phyloP scores from a whole-genome alignment of 169 alveolate genomes.

The Plasmodium vivax region DNA sequence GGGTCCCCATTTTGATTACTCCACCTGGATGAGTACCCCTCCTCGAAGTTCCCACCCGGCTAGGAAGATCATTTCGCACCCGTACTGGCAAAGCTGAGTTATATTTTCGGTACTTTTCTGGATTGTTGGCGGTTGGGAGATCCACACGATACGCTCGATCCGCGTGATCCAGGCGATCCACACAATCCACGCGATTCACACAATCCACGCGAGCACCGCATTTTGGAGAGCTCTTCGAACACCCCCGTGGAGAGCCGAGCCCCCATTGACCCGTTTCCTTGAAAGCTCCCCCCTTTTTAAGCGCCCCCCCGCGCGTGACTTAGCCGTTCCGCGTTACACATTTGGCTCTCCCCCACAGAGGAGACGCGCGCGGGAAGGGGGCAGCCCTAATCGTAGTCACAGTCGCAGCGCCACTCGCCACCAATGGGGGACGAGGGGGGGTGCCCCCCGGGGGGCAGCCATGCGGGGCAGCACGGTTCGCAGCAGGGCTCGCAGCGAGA shows the following conservation, averaged over 20 bases:
- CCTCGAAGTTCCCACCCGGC: background rate
- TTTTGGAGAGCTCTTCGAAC: background rate
- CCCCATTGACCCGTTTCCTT: background rate
- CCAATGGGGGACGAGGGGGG: background rate
- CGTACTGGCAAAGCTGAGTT: background rate
- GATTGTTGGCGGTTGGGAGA: background rate
- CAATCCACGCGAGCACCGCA: background rate
- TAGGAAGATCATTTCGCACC: background rate
- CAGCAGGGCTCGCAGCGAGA: background rate
- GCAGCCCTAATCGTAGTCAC: background rate
- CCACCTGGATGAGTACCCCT: background rate
- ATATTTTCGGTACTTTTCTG: background rate
- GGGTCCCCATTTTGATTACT: background rate
- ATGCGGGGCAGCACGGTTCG: too few relatives aligned
- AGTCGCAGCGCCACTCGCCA: background rate
- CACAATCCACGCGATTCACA: too few relatives aligned
- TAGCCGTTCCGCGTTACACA: background rate
- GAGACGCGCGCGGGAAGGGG: background rate
- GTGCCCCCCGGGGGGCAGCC: background rate
- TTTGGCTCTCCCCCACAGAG: background rate
- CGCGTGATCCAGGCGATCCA: too few relatives aligned
- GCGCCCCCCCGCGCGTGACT: background rate
- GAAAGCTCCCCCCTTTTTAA: background rate
- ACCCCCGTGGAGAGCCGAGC: background rate
- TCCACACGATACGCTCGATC: too few relatives aligned